Evolutionary conservation across 2,329 filamentous ascomycete genomes (phyloP).

Genomic region (Aspergillus amoenus): DNA sequence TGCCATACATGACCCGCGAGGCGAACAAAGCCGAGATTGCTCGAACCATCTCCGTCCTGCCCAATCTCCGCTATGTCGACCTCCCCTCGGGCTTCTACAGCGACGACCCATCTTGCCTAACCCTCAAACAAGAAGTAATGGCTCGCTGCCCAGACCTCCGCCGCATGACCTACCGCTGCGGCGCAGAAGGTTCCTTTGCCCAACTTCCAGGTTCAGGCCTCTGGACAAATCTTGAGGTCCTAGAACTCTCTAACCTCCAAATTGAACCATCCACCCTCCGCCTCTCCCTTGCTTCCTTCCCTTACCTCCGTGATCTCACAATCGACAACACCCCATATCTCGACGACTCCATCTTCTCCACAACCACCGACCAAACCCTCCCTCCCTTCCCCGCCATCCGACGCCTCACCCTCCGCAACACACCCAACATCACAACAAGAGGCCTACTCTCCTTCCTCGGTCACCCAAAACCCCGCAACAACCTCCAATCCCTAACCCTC

Average conservation of each 20-base stretch:
- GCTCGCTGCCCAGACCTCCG: conserved; percentile 78
- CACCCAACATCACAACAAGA: conserved; percentile 67
- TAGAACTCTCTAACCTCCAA: conserved; percentile 40
- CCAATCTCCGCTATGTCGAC: conserved; percentile 85
- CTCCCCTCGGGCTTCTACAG: conserved; percentile 83
- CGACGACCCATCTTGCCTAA: conserved; percentile 72
- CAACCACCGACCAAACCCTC: conserved; percentile 55
- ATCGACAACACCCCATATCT: conserved; percentile 69
- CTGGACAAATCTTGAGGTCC: conserved; percentile 43
- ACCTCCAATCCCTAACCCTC: conserved; percentile 68
- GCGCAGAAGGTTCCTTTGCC: conserved; percentile 75
- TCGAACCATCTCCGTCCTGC: conserved; percentile 78
- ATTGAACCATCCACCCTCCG: conserved; percentile 54
- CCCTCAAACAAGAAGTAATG: conserved; percentile 80
- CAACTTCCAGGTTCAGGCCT: conserved; percentile 58
- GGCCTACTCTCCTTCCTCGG: conserved; percentile 71
- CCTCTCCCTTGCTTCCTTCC: conserved; percentile 67
- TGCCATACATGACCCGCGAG: conserved; percentile 93
- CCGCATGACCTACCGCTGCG: conserved; percentile 82
- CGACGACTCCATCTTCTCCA: conserved; percentile 72
- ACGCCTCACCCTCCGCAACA: conserved; percentile 70
- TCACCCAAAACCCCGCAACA: conserved; percentile 56
- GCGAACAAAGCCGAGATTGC: conserved; percentile 81
- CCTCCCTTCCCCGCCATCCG: conserved; percentile 73
- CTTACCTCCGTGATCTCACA: conserved; percentile 70